These are phyloP conservation scores for Senna siamea DNA, from an alignment of 306 rosid species.

Conservation along the genomic window DNA sequence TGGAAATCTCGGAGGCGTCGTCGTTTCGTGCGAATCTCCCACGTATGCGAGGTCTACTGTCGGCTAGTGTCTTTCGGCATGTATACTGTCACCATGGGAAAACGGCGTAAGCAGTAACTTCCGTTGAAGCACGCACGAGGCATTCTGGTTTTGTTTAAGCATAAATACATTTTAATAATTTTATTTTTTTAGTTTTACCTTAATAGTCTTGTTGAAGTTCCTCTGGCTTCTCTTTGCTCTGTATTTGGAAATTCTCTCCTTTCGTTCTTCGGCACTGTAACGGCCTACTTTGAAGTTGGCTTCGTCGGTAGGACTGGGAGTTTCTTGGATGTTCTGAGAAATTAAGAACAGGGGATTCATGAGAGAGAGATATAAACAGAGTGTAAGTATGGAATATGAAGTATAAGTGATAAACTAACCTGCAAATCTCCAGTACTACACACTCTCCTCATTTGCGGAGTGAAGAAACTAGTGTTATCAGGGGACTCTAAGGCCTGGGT, in stretches of 20 bases:
- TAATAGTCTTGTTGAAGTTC: slow-evolving; percentile 91
- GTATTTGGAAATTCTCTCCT: slow-evolving; percentile 83
- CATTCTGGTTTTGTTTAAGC: no score
- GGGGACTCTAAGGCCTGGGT: slow-evolving; percentile 48
- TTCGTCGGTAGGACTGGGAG: slow-evolving; percentile 60
- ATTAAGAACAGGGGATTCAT: neutral
- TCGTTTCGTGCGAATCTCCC: slow-evolving; percentile 97
- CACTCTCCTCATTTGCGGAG: slow-evolving; percentile 60
- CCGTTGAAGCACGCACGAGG: slow-evolving; percentile 21
- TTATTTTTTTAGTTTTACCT: slow-evolving; percentile 44
- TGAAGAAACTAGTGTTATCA: slow-evolving; percentile 40
- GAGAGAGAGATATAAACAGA: no score
- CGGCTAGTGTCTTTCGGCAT: slow-evolving; percentile 96
- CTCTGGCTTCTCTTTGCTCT: slow-evolving; percentile 90
- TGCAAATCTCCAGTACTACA: slow-evolving; percentile 84
- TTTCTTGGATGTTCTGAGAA: slow-evolving; percentile 50
- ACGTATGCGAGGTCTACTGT: slow-evolving; percentile 89
- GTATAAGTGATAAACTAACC: slow-evolving; percentile 42
- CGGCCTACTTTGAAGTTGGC: slow-evolving; percentile 69
- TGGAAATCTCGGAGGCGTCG: slow-evolving; percentile 61
- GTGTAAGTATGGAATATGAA: no score
- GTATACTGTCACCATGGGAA: slow-evolving; percentile 63
- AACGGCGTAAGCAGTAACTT: neutral
- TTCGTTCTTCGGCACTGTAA: slow-evolving; percentile 83
- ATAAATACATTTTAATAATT: no score